phyloP scores from a whole-genome alignment of 2,329 filamentous ascomycete species.

The Ascochyta lentis region DNA sequence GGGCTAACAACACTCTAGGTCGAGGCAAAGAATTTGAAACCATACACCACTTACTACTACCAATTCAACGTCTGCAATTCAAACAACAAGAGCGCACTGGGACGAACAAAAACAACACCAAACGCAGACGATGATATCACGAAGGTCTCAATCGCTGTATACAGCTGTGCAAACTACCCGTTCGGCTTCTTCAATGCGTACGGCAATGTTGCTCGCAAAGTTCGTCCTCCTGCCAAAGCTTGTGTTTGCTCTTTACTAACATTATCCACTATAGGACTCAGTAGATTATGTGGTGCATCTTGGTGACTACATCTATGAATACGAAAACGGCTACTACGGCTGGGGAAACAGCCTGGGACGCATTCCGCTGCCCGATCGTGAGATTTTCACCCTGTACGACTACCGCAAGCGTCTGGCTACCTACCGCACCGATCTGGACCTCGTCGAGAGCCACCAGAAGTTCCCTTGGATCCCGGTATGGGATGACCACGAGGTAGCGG shows the following conservation, averaged over 20 bases:
- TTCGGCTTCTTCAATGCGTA: slow-evolving; percentile 59
- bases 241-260: background rate
- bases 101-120: slow-evolving; percentile 74
- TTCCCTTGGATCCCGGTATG: slow-evolving; percentile 55
- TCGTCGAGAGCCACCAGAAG: slow-evolving; percentile 49
- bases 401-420: slow-evolving; percentile 51
- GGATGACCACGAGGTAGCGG: slow-evolving; percentile 55
- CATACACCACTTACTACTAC: slow-evolving; percentile 73
- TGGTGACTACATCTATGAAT: slow-evolving; percentile 56
- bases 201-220: slow-evolving; percentile 48
- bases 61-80: slow-evolving; percentile 73
- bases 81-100: slow-evolving; percentile 66
- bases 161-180: slow-evolving; percentile 67
- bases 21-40: slow-evolving; percentile 67
- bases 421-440: slow-evolving; percentile 51
- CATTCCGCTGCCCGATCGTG: slow-evolving; percentile 43
- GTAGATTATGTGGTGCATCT: slow-evolving; percentile 52
- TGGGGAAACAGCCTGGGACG: slow-evolving; percentile 43
- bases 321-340: slow-evolving; percentile 47
- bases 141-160: slow-evolving; percentile 69
- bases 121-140: slow-evolving; percentile 61
- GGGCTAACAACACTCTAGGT: slow-evolving; percentile 53
- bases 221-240: slow-evolving; percentile 41
- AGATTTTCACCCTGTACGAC: slow-evolving; percentile 53
- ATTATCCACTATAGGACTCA: slow-evolving; percentile 28